Evolutionary conservation across 139 green algal genomes (phyloP), one percentile per base, ranked within the genome.

Genomic region (Chlamydomonas urium): DNA sequence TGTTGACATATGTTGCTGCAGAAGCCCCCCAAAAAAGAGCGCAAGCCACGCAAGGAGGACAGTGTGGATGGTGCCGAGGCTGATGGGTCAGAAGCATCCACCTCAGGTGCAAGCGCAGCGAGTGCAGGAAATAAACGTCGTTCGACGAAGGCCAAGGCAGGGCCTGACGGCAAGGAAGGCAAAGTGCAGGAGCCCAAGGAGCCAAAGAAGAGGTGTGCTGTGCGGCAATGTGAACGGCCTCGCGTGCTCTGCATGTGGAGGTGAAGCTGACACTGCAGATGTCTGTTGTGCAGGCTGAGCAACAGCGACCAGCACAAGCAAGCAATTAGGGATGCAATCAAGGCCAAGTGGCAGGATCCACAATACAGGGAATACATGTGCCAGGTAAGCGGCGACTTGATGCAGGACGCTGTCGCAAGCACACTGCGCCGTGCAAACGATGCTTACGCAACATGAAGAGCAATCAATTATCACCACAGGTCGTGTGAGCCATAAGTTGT

Each of bases 331-430:
- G 19, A 29, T 28, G 53, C 53, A 17, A 62, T 62, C n/a, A 8
- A 31, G n/a, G 53, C 53, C 53, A 62, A 62, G 53, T 62, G 53
- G 53, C 23, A 62, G 53, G 53, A 62, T 31, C 53, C 53, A 28
- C 10, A 62, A 17, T 62, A 62, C 24, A 8, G 53, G 14, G 42
- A 53, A 17, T 17, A 17, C 42, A 53, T 53, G 42, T 53, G 42
- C 42, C 42, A 53, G 42, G 14, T 10, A 10, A 53, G 10, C 14
- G 14, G 42, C 42, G 42, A 53, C 14, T 53, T 17, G 42, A 10
- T 53, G 42, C 42, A 10, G 42, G 42, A 53, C 14, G 14, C 42
- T 10, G 42, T 10, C 42, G 42, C 42, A 10, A 17, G 17, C 14
- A 10, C 42, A 10, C 14, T 53, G 42, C 42, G 42, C 42, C 42